phyloP scores from a whole-genome alignment of 768 basidiomycete species.

The Panaeolus papilionaceus region DNA sequence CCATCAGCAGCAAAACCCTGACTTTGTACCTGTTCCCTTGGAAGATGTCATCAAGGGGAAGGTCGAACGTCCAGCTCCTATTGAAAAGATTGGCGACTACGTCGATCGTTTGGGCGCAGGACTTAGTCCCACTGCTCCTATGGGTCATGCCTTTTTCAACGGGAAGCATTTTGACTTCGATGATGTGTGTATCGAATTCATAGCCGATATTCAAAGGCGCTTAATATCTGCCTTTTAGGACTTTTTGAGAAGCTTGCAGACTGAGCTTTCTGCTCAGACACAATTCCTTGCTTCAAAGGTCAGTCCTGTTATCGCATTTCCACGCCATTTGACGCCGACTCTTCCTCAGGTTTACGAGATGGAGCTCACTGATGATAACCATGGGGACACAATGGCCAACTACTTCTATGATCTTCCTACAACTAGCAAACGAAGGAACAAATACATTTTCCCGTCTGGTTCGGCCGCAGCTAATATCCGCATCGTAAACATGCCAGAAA shows the following conservation, averaged over 20 bases:
- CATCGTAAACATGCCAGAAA: slow-evolving; percentile 60
- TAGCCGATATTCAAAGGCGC: not conserved
- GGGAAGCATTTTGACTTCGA: slow-evolving; percentile 78
- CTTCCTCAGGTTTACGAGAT: slow-evolving; percentile 60
- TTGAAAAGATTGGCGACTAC: slow-evolving; percentile 60
- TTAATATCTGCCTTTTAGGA: slow-evolving; percentile 46
- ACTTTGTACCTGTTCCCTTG: slow-evolving; percentile 29
- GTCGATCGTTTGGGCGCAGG: slow-evolving; percentile 61
- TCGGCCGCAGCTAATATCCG: slow-evolving; percentile 49
- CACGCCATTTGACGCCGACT: not conserved
- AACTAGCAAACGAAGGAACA: slow-evolving; percentile 73
- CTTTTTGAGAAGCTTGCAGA: slow-evolving; percentile 69
- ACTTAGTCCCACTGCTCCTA: slow-evolving; percentile 34
- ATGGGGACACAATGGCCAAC: slow-evolving; percentile 54
- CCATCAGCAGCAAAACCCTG: slow-evolving; percentile 35
- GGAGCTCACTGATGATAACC: slow-evolving; percentile 57
- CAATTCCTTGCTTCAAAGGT: slow-evolving; percentile 79
- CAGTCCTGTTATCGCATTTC: slow-evolving; percentile 23
- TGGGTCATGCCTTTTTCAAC: slow-evolving; percentile 86
- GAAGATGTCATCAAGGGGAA: slow-evolving; percentile 30
- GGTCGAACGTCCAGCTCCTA: slow-evolving; percentile 37
- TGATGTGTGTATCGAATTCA: slow-evolving; percentile 55
- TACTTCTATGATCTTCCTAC: slow-evolving; percentile 93
- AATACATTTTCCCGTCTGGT: slow-evolving; percentile 66
- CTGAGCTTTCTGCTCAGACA: slow-evolving; percentile 61